phyloP scores from a whole-genome alignment of 1,284 basidiomycete genomes.

The Mycosarcoma mackinlayi region DNA sequence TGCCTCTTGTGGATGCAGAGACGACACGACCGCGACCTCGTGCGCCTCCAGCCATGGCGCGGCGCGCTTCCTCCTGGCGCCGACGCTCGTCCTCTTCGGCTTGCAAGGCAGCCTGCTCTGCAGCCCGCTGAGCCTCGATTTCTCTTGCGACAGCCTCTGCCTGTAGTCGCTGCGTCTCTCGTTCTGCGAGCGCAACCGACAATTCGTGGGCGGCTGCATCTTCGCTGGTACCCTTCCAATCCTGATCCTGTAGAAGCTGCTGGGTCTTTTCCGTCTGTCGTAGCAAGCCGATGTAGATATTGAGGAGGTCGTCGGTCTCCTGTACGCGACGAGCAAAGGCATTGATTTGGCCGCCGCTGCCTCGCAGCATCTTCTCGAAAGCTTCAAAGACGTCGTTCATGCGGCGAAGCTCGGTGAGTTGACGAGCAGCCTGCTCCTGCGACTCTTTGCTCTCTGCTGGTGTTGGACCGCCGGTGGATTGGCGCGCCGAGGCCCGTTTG shows the following conservation, averaged over 20 bases:
- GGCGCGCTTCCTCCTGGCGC: conserved; percentile 15
- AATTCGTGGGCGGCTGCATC: conserved; percentile 50
- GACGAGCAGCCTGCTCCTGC: conserved; percentile 50
- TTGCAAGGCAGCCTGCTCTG: conserved; percentile 14
- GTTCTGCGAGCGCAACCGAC: conserved; percentile 38
- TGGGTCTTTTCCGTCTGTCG: conserved; percentile 60
- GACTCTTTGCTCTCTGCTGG: conserved; percentile 42
- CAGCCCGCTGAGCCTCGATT: conserved; percentile 28
- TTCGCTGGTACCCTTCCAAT: conserved; percentile 60
- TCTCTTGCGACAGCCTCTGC: conserved; percentile 42
- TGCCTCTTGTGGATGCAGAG: conserved; percentile 18
- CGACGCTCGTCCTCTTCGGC: conserved; percentile 24
- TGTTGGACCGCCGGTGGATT: conserved; percentile 30
- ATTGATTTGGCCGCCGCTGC: conserved; percentile 58
- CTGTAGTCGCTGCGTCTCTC: conserved; percentile 43
- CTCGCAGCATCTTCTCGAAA: conserved; percentile 57
- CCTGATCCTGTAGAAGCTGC: conserved; percentile 51
- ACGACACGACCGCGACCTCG: conserved; percentile 22
- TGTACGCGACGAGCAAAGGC: conserved; percentile 54
- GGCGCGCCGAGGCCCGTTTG: conserved; percentile 29
- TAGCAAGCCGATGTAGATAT: conserved; percentile 60
- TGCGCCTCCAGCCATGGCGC: conserved; percentile 8
- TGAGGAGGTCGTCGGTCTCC: conserved; percentile 60
- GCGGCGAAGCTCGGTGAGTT: conserved; percentile 56
- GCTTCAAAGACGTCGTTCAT: conserved; percentile 64